Conservation (phyloP, 2,329 filamentous ascomycete species). For the Neofusicoccum cordaticola region DNA sequence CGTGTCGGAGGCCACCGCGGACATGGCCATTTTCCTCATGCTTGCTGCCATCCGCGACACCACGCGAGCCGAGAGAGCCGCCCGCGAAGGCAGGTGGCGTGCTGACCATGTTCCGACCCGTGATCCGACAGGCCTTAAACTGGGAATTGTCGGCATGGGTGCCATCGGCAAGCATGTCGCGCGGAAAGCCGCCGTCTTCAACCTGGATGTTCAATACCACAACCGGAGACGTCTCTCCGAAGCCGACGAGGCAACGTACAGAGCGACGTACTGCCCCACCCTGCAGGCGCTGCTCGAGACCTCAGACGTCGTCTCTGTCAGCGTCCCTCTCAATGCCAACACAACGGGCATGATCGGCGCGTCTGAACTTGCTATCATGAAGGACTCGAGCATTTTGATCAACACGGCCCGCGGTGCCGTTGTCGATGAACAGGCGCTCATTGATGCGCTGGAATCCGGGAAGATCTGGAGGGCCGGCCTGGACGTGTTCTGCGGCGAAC, state of each 20-base stretch:
- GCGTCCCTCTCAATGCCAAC: constrained; percentile 45
- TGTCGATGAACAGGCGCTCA: constrained; percentile 49
- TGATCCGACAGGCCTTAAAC: constrained; percentile 44
- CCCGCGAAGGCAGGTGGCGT: constrained; percentile 35
- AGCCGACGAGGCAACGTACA: constrained; percentile 36
- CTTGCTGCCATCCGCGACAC: constrained; percentile 50
- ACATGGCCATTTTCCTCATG: constrained; percentile 48
- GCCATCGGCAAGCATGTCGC: constrained; percentile 47
- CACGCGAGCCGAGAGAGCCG: constrained; percentile 35
- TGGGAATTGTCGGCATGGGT: constrained; percentile 52
- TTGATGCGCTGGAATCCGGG: constrained; percentile 46
- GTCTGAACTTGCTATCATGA: constrained; percentile 46
- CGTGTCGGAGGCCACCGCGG: constrained; percentile 52
- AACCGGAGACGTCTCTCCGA: constrained; percentile 38
- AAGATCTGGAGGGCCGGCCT: constrained; percentile 48
- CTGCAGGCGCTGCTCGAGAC: constrained; percentile 40
- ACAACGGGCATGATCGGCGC: constrained; percentile 43
- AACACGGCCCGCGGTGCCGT: constrained; percentile 53
- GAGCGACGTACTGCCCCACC: constrained; percentile 33
- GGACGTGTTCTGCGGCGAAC: constrained; percentile 49
- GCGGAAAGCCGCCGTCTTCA: constrained; percentile 41
- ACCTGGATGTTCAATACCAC: constrained; percentile 45
- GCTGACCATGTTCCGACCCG: constrained; percentile 33
- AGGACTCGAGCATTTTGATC: constrained; percentile 46
- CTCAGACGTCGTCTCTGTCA: constrained; percentile 47